Conservation (phyloP, 2,329 filamentous ascomycete genomes). For the Stenocarpella maydis region DNA sequence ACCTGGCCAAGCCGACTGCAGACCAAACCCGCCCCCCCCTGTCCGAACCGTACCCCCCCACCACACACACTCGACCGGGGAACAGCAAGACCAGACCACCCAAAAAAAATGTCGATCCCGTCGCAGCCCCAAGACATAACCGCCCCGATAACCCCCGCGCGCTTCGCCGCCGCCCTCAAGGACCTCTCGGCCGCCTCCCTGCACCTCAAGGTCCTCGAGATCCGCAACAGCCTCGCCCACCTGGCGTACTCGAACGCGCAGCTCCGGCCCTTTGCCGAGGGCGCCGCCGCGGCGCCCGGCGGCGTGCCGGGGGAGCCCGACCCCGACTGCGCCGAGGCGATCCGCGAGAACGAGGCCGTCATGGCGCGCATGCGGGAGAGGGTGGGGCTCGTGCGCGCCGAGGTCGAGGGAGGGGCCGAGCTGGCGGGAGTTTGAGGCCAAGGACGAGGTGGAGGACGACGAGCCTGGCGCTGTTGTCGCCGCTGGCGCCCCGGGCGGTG, state of each 20-base stretch:
- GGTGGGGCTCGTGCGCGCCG: conserved; percentile 67
- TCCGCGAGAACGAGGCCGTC: conserved; percentile 74
- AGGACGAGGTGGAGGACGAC: conserved; percentile 52
- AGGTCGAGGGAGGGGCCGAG: conserved; percentile 68
- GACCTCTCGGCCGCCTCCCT: conserved; percentile 72
- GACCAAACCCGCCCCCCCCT: background rate
- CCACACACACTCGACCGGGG: background rate
- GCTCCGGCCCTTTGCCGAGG: conserved; percentile 72
- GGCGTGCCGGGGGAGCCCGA: conserved; percentile 55
- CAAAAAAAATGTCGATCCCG: conserved; percentile 62
- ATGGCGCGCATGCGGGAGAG: conserved; percentile 73
- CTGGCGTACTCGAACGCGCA: conserved; percentile 78
- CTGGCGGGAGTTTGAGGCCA: conserved; percentile 64
- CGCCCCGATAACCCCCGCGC: conserved; percentile 66
- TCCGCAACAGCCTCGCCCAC: conserved; percentile 78
- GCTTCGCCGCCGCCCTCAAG: conserved; percentile 73
- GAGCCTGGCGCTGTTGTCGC: conserved; percentile 31
- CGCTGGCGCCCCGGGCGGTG: background rate
- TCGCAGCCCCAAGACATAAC: conserved; percentile 48
- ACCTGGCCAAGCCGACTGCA: background rate
- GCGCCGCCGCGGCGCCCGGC: conserved; percentile 46
- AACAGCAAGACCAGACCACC: background rate
- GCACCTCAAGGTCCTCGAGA: conserved; percentile 77
- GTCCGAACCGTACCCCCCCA: background rate
- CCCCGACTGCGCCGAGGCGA: conserved; percentile 76